These are phyloP conservation scores for Entamoeba moshkovskii DNA, from an alignment of 208 protist species.

Conservation along the genomic window DNA sequence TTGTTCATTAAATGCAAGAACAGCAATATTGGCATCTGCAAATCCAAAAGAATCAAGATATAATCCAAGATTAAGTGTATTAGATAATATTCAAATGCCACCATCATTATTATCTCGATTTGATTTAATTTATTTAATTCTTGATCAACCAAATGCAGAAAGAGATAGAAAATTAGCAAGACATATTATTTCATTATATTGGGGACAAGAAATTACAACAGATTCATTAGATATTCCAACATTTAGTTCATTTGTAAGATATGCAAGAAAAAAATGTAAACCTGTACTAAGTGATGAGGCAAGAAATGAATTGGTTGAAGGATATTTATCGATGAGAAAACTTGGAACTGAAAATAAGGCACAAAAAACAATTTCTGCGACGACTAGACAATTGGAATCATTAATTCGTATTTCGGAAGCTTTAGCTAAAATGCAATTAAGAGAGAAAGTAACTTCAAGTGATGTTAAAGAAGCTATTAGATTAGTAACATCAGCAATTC, in stretches of 20 bases:
- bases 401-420: conserved; percentile 86
- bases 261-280: conserved; percentile 52
- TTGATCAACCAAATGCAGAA: conserved; percentile 74
- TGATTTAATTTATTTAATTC: conserved; percentile 85
- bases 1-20: conserved; percentile 56
- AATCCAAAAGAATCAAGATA: conserved; percentile 90
- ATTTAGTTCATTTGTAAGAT: conserved; percentile 66
- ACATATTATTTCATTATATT: conserved; percentile 80
- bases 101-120: conserved; percentile 90
- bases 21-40: conserved; percentile 90
- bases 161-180: conserved; percentile 72
- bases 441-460: conserved; percentile 47
- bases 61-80: conserved; percentile 69
- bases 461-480: conserved; percentile 69
- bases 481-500: conserved; percentile 54
- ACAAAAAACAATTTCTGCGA: conserved; percentile 72
- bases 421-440: conserved; percentile 66
- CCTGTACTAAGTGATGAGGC: conserved; percentile 48
- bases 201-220: too few species aligned
- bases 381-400: conserved; percentile 88
- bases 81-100: conserved; percentile 92
- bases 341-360: conserved; percentile 13
- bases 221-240: conserved; percentile 39
- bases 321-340: conserved; percentile 55
- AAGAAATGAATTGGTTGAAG: conserved; percentile 53